Conservation (phyloP, 192 early-diverging fungal genomes). For the Coemansia sp. region DNA sequence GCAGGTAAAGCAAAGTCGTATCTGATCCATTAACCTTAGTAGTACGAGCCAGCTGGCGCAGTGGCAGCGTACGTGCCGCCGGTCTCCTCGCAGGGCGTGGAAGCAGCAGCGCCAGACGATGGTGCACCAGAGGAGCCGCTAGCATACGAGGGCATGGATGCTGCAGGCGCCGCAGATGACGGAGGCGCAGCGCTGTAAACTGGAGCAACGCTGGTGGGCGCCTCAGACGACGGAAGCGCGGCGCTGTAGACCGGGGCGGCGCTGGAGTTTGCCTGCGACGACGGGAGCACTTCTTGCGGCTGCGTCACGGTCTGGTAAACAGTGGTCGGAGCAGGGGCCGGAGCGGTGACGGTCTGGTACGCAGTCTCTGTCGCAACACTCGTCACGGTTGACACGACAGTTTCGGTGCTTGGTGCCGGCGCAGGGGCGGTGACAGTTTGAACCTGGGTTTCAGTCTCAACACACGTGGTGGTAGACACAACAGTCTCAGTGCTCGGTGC, state of each 20-base stretch:
- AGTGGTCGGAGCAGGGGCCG: slow-evolving; percentile 27
- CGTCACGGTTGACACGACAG: slow-evolving; percentile 7
- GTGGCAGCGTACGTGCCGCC: background rate
- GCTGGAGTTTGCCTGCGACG: slow-evolving; percentile 1
- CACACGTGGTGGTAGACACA: slow-evolving; percentile 10
- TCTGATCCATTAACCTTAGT: slow-evolving; percentile 13
- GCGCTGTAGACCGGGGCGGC: slow-evolving; percentile 11
- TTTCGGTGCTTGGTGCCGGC: slow-evolving; percentile 30
- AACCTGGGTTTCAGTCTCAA: slow-evolving; percentile 17
- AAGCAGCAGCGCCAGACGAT: background rate
- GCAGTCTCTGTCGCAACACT: slow-evolving; percentile 13
- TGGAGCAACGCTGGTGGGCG: slow-evolving; percentile 4
- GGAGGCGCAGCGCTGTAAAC: slow-evolving; percentile 21
- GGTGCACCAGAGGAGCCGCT: slow-evolving; percentile 15
- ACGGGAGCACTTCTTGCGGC: slow-evolving; percentile 13
- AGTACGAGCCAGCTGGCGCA: slow-evolving; percentile 15
- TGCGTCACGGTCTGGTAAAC: slow-evolving; percentile 27
- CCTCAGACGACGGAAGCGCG: slow-evolving; percentile 22
- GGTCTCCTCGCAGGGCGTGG: slow-evolving; percentile 29
- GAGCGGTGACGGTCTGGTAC: slow-evolving; percentile 29
- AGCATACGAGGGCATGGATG: slow-evolving; percentile 11
- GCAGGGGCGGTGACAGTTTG: slow-evolving; percentile 20
- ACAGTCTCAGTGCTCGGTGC: slow-evolving; percentile 22
- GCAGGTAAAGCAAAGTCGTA: too few relatives aligned
- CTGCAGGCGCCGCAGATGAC: slow-evolving; percentile 6